Base-by-base conservation (phyloP, 2,329 filamentous ascomycete species). In the Aspergillus tamarii region DNA sequence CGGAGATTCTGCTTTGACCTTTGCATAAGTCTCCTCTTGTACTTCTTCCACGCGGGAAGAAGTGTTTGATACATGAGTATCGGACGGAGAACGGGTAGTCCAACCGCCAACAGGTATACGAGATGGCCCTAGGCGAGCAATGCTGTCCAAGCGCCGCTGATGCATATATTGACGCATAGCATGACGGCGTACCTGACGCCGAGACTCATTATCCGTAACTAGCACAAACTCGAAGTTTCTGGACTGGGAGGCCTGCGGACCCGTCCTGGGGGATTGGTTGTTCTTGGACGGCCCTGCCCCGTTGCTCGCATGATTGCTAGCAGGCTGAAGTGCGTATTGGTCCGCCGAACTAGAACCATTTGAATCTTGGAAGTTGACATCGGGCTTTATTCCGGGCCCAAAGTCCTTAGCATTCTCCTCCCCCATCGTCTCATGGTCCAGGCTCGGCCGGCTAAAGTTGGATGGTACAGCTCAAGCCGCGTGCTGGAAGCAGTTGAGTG, bases 81-180 rank as follows among this genome's bases (percentile, higher is more conserved):
- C 57, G 19, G 57, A 39, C 16, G 64, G 23, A 53, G 52, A 32
- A 28, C 70, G 67, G 41, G 60, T 56, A 50, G 65, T 59, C 74
- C 74, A 75, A 21, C 69, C 70, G 28, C 69, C 61, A 43, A 70
- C 64, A 53, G 70, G 69, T 23, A 69, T 66, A 54, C 73, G 72
- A 55, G 72, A 68, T n/a, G 72, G 70, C 45, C 72, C 74, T 11
- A 76, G 60, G 26, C 74, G 70, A 58, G 73, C 72, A 60, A 76
- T 76, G 56, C 74, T 72, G 58, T 76, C 73, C 46, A 74, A 66
- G 26, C 74, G 74, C 36, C 74, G 70, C 62, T 75, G 70, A 52
- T 73, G 73, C 69, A 76, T 74, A 64, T 76, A 75, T 63, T 75
- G 73, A 46, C 73, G 73, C 74, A 76, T 76, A n/a, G 73, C 74